Conservation (phyloP, 257 asterid genomes). For the Dorcoceras hygrometricum region DNA sequence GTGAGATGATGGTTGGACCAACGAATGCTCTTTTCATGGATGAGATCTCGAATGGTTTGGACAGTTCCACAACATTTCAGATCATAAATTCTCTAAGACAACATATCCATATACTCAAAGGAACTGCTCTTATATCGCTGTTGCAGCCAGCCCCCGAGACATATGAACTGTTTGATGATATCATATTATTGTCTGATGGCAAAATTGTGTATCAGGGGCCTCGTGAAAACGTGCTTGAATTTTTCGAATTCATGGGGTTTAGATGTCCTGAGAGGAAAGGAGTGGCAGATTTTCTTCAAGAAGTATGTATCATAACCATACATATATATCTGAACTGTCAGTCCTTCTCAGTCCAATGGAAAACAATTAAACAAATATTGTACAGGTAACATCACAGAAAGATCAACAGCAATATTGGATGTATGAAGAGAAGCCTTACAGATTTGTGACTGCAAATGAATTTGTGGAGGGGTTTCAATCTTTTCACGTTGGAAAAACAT, state of each 20-base stretch:
- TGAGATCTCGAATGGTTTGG: slow-evolving; percentile 59
- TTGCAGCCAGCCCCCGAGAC: slow-evolving; percentile 61
- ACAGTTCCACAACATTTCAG: slow-evolving; percentile 50
- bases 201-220: slow-evolving; percentile 50
- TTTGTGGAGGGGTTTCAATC: slow-evolving; percentile 38
- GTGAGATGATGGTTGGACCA: slow-evolving; percentile 60
- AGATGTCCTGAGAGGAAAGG: slow-evolving; percentile 55
- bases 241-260: slow-evolving; percentile 45
- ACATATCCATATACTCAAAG: slow-evolving; percentile 42
- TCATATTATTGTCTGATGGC: slow-evolving; percentile 44
- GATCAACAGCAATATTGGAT: slow-evolving; percentile 52
- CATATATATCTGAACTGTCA: too few relatives aligned
- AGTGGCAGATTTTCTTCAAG: slow-evolving; percentile 60
- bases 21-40: slow-evolving; percentile 56
- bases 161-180: slow-evolving; percentile 45
- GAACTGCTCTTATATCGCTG: slow-evolving; percentile 49
- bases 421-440: slow-evolving; percentile 31
- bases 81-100: slow-evolving; percentile 41
- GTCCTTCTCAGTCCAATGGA: neutral
- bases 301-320: slow-evolving; percentile 24
- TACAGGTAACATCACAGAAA: slow-evolving; percentile 51
- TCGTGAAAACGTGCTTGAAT: slow-evolving; percentile 42
- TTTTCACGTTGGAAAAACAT: slow-evolving; percentile 31
- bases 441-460: slow-evolving; percentile 33
- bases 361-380: too few relatives aligned